Evolutionary conservation across 164 flowering plant genomes (phyloP).

Genomic region (Aristolochia contorta): DNA sequence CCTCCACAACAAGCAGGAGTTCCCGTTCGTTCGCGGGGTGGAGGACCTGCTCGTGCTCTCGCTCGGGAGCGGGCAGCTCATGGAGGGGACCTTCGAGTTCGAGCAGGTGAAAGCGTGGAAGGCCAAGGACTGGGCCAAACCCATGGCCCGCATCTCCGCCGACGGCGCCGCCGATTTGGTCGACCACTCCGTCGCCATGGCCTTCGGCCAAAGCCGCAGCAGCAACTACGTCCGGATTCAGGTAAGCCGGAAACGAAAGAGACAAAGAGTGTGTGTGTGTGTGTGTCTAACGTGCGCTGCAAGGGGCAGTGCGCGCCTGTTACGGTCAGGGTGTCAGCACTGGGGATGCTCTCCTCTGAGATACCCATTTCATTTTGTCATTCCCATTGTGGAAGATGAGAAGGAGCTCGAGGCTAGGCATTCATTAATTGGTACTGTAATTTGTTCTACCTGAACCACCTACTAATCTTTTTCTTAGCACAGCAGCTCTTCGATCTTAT

Average conservation of each 20-base stretch:
- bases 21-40: slow-evolving; percentile 87
- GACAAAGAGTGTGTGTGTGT: too few relatives aligned
- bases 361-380: too few relatives aligned
- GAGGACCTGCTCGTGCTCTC: slow-evolving; percentile 87
- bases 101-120: slow-evolving; percentile 65
- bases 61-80: slow-evolving; percentile 54
- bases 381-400: too few relatives aligned
- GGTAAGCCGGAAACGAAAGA: slow-evolving; percentile 23
- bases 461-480: too few relatives aligned
- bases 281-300: too few relatives aligned
- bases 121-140: slow-evolving; percentile 75
- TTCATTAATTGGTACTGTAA: too few relatives aligned
- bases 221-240: slow-evolving; percentile 79
- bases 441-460: too few relatives aligned
- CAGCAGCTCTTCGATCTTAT: too few relatives aligned
- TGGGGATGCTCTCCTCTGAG: too few relatives aligned
- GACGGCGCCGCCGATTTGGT: slow-evolving; percentile 77
- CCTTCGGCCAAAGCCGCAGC: slow-evolving; percentile 64
- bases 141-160: slow-evolving; percentile 64
- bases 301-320: too few relatives aligned
- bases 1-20: slow-evolving; percentile 93
- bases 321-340: too few relatives aligned
- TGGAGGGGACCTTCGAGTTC: slow-evolving; percentile 49
- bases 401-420: too few relatives aligned
- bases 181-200: slow-evolving; percentile 90